A percentile compares a stretch with the other conserved stretches of the same genome.
Conservation (phyloP, 2,329 filamentous ascomycete genomes). For the Aureobasidium sp. region DNA sequence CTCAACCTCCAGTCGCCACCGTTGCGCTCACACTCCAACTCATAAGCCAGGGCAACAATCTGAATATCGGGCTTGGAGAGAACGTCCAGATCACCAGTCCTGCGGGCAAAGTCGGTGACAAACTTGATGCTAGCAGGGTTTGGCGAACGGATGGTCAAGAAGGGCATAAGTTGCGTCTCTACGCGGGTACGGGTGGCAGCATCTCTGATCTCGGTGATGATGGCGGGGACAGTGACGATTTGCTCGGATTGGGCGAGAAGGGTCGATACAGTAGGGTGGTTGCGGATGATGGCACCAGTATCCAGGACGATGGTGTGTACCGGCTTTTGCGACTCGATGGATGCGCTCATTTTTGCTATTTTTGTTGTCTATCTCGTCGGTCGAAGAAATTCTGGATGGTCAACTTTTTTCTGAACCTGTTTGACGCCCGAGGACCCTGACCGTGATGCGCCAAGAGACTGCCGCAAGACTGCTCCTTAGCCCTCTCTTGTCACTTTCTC, state of each 20-base stretch:
- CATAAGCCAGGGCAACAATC: conserved; percentile 82
- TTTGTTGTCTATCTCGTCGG: not conserved
- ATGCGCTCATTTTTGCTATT: not conserved
- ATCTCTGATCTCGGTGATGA: conserved; percentile 82
- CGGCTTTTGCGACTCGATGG: conserved; percentile 45
- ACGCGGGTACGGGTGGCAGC: conserved; percentile 69
- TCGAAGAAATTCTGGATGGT: not conserved
- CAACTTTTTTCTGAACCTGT: not conserved
- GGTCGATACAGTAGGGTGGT: conserved; percentile 76
- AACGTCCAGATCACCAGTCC: conserved; percentile 81
- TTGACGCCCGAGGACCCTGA: not conserved
- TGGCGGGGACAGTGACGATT: conserved; percentile 75
- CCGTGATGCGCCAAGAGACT: not conserved
- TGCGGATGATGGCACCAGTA: conserved; percentile 87
- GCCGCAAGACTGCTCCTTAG: not conserved
- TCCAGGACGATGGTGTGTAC: conserved; percentile 83
- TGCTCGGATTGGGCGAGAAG: conserved; percentile 68
- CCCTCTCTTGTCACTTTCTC: not conserved
- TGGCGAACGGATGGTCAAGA: conserved; percentile 69
- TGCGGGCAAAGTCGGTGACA: conserved; percentile 74
- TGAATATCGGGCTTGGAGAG: conserved; percentile 84
- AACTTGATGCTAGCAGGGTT: conserved; percentile 68
- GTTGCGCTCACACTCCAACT: conserved; percentile 86
- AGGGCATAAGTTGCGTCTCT: conserved; percentile 76
- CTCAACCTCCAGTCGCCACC: conserved; percentile 81